These are phyloP conservation scores for Osmozyma mogii DNA, from an alignment of 805 yeast genomes.

Conservation along the genomic window DNA sequence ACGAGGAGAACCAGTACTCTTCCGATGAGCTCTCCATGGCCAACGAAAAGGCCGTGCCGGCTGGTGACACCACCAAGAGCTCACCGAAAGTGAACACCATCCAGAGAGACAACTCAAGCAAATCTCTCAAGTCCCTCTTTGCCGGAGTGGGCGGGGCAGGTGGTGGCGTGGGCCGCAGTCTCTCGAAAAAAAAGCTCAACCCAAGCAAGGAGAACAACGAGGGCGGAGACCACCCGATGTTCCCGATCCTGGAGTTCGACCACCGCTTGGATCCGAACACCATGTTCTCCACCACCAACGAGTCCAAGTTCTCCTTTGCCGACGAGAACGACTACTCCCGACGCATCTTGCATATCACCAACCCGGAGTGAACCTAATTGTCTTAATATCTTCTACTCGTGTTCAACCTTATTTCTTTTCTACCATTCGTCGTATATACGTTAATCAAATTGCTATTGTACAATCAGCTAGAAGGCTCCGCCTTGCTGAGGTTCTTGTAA, in stretches of 20 bases:
- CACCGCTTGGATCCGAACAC: constrained; percentile 54
- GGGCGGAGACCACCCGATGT: constrained; percentile 17
- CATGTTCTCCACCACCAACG: constrained; percentile 38
- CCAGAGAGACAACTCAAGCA: constrained; percentile 26
- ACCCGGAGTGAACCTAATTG: constrained; percentile 21
- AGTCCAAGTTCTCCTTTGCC: constrained; percentile 36
- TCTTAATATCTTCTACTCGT: background rate
- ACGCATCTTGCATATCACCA: constrained; percentile 48
- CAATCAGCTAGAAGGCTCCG: too few relatives aligned
- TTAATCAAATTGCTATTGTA: too few relatives aligned
- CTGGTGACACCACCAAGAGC: constrained; percentile 1
- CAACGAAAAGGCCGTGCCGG: constrained; percentile 13
- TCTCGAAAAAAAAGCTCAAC: constrained; percentile 23
- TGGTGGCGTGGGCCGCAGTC: constrained; percentile 20
- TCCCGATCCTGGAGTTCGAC: constrained; percentile 32
- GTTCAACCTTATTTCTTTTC: too few relatives aligned
- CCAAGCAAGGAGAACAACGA: constrained; percentile 11
- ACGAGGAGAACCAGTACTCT: constrained; percentile 32
- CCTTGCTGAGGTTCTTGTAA: constrained; percentile 11
- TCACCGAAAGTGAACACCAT: constrained; percentile 3
- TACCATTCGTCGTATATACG: too few relatives aligned
- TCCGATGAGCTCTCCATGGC: constrained; percentile 22
- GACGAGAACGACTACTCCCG: constrained; percentile 55
- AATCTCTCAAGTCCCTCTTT: constrained; percentile 25
- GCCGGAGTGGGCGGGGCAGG: constrained; percentile 6